Evolutionary conservation across 495 filamentous ascomycete genomes (phyloP), one percentile per base, ranked within the genome.

Genomic region (Eremomyces bilateralis): DNA sequence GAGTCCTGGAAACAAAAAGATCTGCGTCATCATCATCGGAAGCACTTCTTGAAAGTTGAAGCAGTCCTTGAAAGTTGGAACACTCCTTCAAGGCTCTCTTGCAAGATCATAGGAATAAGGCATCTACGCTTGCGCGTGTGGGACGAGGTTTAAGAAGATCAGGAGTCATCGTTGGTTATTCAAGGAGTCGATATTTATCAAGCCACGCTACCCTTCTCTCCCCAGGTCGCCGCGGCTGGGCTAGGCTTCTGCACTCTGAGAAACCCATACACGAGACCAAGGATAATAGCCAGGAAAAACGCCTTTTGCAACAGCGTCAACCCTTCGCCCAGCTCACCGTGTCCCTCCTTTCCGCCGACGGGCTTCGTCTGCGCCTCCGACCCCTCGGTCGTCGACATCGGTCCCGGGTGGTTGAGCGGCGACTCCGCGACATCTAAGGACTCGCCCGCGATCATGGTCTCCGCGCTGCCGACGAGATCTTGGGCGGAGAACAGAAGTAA

Each of bases 121-220:
- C n/a, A n/a, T n/a, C n/a, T n/a, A n/a, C n/a, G n/a, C n/a, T n/a
- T n/a, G n/a, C n/a, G n/a, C n/a, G n/a, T n/a, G n/a, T n/a, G n/a
- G n/a, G n/a, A n/a, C n/a, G n/a, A n/a, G n/a, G n/a, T n/a, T n/a
- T n/a, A n/a, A n/a, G n/a, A n/a, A n/a, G n/a, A n/a, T n/a, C n/a
- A n/a, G n/a, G n/a, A n/a, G n/a, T n/a, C n/a, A n/a, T n/a, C n/a
- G n/a, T 28, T 13, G 8, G 13, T 8, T 13, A 28, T 8, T 28
- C 24, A 28, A 28, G 34, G 37, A 42, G 21, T 19, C 18, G 30
- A 30, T 31, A 3, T 4, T 21, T 36, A 32, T 32, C 11, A 40
- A 37, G 12, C 53, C 47, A 63, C 8, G 54, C 53, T 42, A 59
- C 52, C 42, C 51, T 61, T 58, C 57, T 61, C 42, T 53, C 53